phyloP scores from a whole-genome alignment of 768 basidiomycete species.

The Agaricus subrufescens region DNA sequence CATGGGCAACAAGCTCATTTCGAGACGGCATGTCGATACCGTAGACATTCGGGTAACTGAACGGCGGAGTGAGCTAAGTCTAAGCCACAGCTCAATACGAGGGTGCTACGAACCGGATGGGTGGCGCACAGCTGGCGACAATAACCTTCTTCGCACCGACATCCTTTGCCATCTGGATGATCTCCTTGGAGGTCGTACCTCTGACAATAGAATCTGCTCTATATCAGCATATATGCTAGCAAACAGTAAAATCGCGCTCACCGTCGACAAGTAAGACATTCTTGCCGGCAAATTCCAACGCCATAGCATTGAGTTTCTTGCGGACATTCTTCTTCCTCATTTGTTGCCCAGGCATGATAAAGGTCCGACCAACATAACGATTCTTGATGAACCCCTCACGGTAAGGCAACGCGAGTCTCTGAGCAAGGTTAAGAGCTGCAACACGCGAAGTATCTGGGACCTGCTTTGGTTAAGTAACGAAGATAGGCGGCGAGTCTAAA shows the following conservation, averaged over 20 bases:
- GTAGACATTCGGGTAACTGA: slow-evolving; percentile 89
- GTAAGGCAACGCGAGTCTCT: slow-evolving; percentile 85
- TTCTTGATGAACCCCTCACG: slow-evolving; percentile 99
- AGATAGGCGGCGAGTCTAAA: not conserved
- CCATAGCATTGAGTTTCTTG: slow-evolving; percentile 97
- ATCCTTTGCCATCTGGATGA: slow-evolving; percentile 98
- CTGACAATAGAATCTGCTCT: slow-evolving; percentile 91
- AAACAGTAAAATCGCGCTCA: slow-evolving; percentile 26
- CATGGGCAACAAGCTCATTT: slow-evolving; percentile 86
- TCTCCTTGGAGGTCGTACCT: slow-evolving; percentile 97
- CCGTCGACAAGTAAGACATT: slow-evolving; percentile 96
- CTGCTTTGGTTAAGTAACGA: slow-evolving; percentile 26
- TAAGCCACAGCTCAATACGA: not conserved
- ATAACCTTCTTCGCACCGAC: slow-evolving; percentile 96
- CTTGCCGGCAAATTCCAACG: slow-evolving; percentile 89
- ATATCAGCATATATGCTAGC: not conserved
- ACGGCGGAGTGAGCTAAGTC: not conserved
- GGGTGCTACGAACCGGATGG: slow-evolving; percentile 65
- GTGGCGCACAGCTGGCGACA: slow-evolving; percentile 94
- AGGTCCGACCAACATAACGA: slow-evolving; percentile 95
- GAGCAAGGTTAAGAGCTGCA: slow-evolving; percentile 92
- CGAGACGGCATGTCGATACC: slow-evolving; percentile 99
- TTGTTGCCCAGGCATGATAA: slow-evolving; percentile 99
- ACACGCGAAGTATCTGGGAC: slow-evolving; percentile 97
- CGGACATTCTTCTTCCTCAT: slow-evolving; percentile 94